These are phyloP conservation scores for Penicillium aurantiogriseum DNA, from an alignment of 2,329 filamentous ascomycete species.

Conservation along the genomic window DNA sequence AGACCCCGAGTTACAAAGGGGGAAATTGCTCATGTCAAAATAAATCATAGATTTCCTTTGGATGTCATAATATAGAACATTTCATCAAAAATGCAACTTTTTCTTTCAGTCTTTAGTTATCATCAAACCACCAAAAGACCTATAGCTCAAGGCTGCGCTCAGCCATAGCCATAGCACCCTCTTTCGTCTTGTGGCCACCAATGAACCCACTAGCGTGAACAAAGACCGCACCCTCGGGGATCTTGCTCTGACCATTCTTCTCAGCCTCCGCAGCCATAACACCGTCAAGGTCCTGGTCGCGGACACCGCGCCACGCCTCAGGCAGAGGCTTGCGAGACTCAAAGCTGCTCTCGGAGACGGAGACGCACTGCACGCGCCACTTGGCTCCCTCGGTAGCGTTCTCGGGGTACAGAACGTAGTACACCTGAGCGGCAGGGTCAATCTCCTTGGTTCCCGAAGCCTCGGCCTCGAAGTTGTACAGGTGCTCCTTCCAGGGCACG, in stretches of 20 bases:
- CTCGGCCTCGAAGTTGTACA: slow-evolving; percentile 79
- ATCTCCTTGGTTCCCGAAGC: slow-evolving; percentile 34
- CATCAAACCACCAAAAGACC: background rate
- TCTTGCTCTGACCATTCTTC: slow-evolving; percentile 37
- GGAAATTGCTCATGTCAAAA: background rate
- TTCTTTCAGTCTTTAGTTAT: background rate
- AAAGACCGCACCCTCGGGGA: slow-evolving; percentile 69
- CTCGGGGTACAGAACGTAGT: slow-evolving; percentile 92
- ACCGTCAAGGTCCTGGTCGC: slow-evolving; percentile 79
- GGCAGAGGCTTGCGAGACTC: slow-evolving; percentile 88
- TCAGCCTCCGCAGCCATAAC: slow-evolving; percentile 43
- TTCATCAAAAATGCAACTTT: slow-evolving; percentile 7
- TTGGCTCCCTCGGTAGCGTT: slow-evolving; percentile 70
- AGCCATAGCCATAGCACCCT: slow-evolving; percentile 85
- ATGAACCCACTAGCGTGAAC: slow-evolving; percentile 96
- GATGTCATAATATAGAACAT: background rate
- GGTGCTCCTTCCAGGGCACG: slow-evolving; percentile 91
- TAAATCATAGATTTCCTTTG: background rate
- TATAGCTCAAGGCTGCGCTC: slow-evolving; percentile 37
- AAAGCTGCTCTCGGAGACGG: slow-evolving; percentile 79
- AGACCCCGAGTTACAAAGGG: background rate
- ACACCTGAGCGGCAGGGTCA: slow-evolving; percentile 56
- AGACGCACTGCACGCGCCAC: slow-evolving; percentile 94
- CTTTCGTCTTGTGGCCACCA: slow-evolving; percentile 87
- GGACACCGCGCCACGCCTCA: slow-evolving; percentile 85